These are phyloP conservation scores for Tremella yokohamensis DNA, from an alignment of 768 basidiomycete genomes.

Conservation along the genomic window DNA sequence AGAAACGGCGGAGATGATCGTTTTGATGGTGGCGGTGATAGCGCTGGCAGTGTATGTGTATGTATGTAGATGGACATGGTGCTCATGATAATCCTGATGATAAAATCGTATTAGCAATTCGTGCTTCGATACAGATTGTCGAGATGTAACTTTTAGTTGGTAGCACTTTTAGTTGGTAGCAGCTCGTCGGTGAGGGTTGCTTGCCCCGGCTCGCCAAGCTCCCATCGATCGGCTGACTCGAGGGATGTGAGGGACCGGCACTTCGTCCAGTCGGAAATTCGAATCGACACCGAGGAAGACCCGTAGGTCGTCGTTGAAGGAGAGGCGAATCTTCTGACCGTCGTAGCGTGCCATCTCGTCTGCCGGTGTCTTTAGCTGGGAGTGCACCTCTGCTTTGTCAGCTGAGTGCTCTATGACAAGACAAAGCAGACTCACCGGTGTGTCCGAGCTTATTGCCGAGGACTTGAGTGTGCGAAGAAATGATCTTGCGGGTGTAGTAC, in stretches of 20 bases:
- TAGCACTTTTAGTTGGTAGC: too few relatives aligned
- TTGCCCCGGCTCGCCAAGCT: too few relatives aligned
- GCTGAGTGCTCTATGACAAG: background rate
- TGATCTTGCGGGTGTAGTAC: background rate
- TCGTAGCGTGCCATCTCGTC: background rate
- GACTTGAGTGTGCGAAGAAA: conserved; percentile 1
- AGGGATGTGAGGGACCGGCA: background rate
- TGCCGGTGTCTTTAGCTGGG: conserved; percentile 1
- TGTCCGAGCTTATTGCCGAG: background rate
- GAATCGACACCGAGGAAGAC: conserved; percentile 1
- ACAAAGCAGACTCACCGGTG: background rate
- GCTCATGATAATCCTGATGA: too few relatives aligned
- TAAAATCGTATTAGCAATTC: too few relatives aligned
- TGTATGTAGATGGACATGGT: too few relatives aligned
- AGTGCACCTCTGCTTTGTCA: background rate
- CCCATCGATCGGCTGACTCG: background rate
- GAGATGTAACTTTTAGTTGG: too few relatives aligned
- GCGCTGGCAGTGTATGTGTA: too few relatives aligned
- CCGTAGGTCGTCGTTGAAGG: background rate
- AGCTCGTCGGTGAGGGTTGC: too few relatives aligned
- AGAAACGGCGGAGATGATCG: too few relatives aligned
- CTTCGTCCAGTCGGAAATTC: background rate
- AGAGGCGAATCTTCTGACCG: background rate
- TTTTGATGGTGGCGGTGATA: too few relatives aligned
- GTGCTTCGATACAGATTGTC: too few relatives aligned